Conservation (phyloP, 352 stramenopile genomes). For the Aphanomyces euteiches region DNA sequence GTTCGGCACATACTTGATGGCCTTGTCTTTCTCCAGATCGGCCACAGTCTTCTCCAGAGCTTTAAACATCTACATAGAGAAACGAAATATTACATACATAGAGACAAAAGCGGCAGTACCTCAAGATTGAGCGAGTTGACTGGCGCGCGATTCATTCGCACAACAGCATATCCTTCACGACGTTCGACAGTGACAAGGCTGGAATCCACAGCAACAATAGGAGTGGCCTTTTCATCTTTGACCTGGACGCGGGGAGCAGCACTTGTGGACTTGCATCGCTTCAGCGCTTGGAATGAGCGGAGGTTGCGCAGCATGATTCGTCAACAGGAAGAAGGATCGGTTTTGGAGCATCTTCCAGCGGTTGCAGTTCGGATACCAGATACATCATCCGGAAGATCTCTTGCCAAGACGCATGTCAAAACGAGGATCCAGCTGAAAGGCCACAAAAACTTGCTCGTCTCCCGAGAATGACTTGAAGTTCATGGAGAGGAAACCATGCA, state of each 20-base stretch:
- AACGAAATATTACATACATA: background rate
- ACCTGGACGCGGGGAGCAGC: background rate
- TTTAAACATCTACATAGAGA: slow-evolving; percentile 48
- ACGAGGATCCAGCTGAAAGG: too few relatives aligned
- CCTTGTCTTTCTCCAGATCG: slow-evolving; percentile 71
- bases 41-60: slow-evolving; percentile 66
- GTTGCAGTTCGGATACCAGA: too few relatives aligned
- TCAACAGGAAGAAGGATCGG: slow-evolving; percentile 6
- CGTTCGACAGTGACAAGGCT: slow-evolving; percentile 46
- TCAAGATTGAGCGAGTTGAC: slow-evolving; percentile 79
- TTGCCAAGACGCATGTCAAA: too few relatives aligned
- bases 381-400: too few relatives aligned
- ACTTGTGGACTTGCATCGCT: slow-evolving; percentile 5
- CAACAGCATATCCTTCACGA: slow-evolving; percentile 64
- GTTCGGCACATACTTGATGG: slow-evolving; percentile 44
- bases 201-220: too few relatives aligned
- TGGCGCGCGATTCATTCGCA: slow-evolving; percentile 71
- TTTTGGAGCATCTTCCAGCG: background rate
- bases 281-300: background rate
- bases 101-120: slow-evolving; percentile 33
- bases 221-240: too few relatives aligned
- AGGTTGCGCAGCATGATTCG: slow-evolving; percentile 11
- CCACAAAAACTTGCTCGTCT: too few relatives aligned
- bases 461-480: too few relatives aligned
- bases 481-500: too few relatives aligned